Evolutionary conservation across 768 basidiomycete species (phyloP), one percentile per base, ranked within the genome.

Genomic region (Boletus bicolor): DNA sequence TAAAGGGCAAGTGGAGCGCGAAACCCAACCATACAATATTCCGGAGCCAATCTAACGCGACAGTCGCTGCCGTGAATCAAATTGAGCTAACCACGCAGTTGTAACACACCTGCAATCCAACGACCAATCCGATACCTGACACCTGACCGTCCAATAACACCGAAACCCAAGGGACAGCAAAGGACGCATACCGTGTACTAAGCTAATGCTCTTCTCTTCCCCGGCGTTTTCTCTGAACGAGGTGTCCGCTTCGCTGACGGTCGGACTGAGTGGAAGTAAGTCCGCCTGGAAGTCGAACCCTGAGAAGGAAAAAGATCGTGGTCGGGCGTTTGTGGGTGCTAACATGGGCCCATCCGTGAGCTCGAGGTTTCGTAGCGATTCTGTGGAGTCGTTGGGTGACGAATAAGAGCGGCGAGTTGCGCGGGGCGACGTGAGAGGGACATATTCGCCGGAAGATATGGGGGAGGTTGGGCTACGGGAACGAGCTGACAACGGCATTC

Each of bases 261-360:
- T 93, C 10, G 84, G 77, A 56, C 82, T 89, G 45, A 93, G 76
- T 1, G 91, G 93, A 36, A 94, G 75, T 64, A 93, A 73, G 60
- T 90, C 86, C 44, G 79, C 78, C 67, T 89, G 83, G 62, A 92
- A 92, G 61, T 92, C 84, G 69, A 93, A 92, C 7, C 86, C 86
- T 7, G 85, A 78, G 45, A 86, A 72, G 47, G 89, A 91, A 70
- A 86, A 84, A 2, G 87, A 83, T 21, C 88, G 79, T 50, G 72
- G 70, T 41, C 81, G 56, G 30, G 56, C 53, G 34, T 64, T 15
- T 10, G 53, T 51, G 12, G 60, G 32, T 15, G 70, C 64, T 14
- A 64, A 38, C 54, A 73, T 70, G 37, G 84, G 82, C 5, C 85
- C 87, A 50, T 90, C 84, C 0, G 84, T 80, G 51, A 91, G 74